Percentiles rank a stretch among this genome's conserved stretches.
Evolutionary conservation across 75 land plant genomes (phyloP).

Genomic region (Picea glauca): DNA sequence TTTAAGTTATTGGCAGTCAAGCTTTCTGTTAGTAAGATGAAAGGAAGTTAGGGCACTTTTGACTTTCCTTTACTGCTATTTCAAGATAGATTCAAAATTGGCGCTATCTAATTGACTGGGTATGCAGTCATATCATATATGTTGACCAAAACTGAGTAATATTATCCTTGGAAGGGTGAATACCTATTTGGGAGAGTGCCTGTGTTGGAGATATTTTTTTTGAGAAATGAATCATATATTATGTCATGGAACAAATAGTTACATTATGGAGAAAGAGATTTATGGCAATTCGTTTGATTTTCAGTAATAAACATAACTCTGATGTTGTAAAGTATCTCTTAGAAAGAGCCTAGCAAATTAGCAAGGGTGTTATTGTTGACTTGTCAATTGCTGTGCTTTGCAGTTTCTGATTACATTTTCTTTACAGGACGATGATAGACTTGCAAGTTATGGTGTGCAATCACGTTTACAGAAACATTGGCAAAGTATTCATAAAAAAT

Average conservation of each 20-base stretch:
- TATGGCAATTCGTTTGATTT: neutral
- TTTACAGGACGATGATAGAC: conserved; percentile 43
- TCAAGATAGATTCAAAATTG: neutral
- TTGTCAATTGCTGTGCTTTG: neutral
- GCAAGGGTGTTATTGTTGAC: neutral
- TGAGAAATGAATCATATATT: too few species aligned
- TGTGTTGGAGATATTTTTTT: too few species aligned
- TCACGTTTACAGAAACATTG: conserved; percentile 54
- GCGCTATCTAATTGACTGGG: neutral
- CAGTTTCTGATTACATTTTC: neutral
- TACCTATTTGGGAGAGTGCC: too few species aligned
- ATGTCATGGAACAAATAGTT: too few species aligned
- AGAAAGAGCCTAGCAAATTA: neutral
- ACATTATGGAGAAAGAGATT: too few species aligned
- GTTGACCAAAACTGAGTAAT: neutral
- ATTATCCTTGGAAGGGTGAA: neutral
- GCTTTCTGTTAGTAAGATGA: neutral
- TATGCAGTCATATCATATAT: too few species aligned
- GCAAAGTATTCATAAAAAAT: conserved; percentile 34
- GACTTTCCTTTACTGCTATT: neutral
- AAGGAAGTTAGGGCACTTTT: neutral
- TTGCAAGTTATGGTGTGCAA: conserved; percentile 43
- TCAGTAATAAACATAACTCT: neutral
- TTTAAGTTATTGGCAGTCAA: neutral
- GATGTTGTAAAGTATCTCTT: neutral